phyloP scores from a whole-genome alignment of 2,329 filamentous ascomycete species.

The Sarocladiaceae sp. region DNA sequence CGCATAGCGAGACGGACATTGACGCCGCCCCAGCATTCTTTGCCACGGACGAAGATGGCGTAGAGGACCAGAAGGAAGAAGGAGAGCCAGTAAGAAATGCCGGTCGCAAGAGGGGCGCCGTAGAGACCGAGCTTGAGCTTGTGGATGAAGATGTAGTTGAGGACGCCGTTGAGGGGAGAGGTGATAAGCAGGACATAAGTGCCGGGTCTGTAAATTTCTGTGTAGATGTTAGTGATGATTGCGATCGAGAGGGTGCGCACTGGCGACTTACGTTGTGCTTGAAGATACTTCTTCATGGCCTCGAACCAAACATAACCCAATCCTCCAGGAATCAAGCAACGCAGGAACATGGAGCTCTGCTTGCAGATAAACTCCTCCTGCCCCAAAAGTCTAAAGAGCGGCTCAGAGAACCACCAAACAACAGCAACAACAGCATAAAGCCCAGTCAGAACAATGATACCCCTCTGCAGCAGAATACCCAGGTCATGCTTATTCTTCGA shows the following conservation, averaged over 20 bases:
- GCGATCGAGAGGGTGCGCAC: background rate
- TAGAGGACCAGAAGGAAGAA: conserved; percentile 75
- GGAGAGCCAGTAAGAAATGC: conserved; percentile 81
- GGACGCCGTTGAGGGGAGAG: conserved; percentile 72
- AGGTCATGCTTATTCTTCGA: conserved; percentile 75
- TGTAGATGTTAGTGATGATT: background rate
- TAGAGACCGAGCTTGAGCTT: conserved; percentile 66
- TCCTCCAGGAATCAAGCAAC: conserved; percentile 71
- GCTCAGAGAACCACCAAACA: conserved; percentile 72
- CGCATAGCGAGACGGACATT: conserved; percentile 57
- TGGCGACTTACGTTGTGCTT: conserved; percentile 63
- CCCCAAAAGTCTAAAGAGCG: conserved; percentile 68
- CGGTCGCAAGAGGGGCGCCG: conserved; percentile 77
- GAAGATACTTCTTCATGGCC: conserved; percentile 79
- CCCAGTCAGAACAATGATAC: conserved; percentile 64
- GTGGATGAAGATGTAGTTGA: conserved; percentile 81
- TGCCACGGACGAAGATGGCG: conserved; percentile 64
- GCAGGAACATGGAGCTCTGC: conserved; percentile 70
- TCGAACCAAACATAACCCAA: conserved; percentile 88
- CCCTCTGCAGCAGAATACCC: conserved; percentile 73
- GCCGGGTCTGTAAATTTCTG: conserved; percentile 67
- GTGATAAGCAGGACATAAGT: conserved; percentile 81
- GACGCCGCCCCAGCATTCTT: conserved; percentile 75
- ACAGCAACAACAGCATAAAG: conserved; percentile 72
- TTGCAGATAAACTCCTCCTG: conserved; percentile 74